Evolutionary conservation across 192 early-diverging fungal species (phyloP).

Genomic region (Coemansia reversa): DNA sequence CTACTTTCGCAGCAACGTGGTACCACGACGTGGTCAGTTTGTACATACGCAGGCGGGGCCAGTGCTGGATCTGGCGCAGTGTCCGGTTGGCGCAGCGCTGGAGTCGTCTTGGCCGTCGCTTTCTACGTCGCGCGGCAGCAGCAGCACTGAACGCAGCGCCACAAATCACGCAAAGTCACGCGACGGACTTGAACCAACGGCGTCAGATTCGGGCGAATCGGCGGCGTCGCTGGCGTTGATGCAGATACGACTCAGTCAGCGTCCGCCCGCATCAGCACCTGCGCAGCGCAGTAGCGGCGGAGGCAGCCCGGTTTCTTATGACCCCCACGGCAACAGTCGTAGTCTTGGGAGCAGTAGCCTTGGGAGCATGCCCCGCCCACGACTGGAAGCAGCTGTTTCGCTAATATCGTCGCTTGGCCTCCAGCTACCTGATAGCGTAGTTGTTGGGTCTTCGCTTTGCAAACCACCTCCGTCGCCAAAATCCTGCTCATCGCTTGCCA

Average conservation of each 20-base stretch:
- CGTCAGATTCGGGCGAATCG: conserved; percentile 5
- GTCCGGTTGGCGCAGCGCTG: conserved; percentile 13
- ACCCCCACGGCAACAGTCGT: no score
- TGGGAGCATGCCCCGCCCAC: conserved; percentile 1
- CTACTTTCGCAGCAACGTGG: conserved; percentile 14
- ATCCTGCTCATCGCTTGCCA: conserved; percentile 10
- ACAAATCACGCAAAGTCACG: background rate
- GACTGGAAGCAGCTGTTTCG: conserved; percentile 9
- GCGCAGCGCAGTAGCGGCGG: conserved; percentile 3
- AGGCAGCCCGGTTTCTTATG: no score
- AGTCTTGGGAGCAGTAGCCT: background rate
- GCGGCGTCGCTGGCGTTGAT: conserved; percentile 22
- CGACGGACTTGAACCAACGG: background rate
- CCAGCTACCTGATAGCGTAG: conserved; percentile 3
- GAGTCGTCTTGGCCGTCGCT: conserved; percentile 14
- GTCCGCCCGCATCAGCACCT: conserved; percentile 5
- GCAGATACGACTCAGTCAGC: conserved; percentile 32
- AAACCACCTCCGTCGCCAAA: conserved; percentile 9
- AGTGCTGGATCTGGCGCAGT: conserved; percentile 27
- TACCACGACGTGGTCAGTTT: conserved; percentile 32
- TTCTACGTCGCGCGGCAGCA: background rate
- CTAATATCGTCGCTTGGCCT: conserved; percentile 15
- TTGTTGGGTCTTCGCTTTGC: conserved; percentile 2
- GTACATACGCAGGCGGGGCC: conserved; percentile 49
- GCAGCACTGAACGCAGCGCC: background rate